A percentile compares a stretch with the other conserved stretches of the same genome.
Conservation (phyloP, 179 eudicot genomes). For the Beta macrorhiza region DNA sequence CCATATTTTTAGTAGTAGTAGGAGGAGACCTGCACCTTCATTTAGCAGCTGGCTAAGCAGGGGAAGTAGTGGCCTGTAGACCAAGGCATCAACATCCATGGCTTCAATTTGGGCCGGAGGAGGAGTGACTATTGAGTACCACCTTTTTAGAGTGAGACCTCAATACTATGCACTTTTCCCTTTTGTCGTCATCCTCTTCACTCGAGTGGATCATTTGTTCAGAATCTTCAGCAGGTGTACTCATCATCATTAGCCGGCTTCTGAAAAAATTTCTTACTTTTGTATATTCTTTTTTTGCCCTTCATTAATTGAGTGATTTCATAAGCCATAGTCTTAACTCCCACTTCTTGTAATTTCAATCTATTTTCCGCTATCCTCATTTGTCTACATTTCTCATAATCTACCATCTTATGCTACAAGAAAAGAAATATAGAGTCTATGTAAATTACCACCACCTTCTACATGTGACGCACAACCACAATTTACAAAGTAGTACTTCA, state of each 20-base stretch:
- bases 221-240: not conserved
- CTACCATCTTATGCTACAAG: not conserved
- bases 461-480: not conserved
- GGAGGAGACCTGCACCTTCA: no score
- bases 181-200: not conserved
- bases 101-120: no score
- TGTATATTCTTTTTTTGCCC: not conserved
- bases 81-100: no score
- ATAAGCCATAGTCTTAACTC: not conserved
- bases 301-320: not conserved
- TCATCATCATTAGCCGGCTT: not conserved
- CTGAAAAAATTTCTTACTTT: no score
- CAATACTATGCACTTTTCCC: not conserved
- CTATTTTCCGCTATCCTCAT: not conserved
- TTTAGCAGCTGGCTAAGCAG: no score
- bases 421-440: not conserved
- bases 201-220: not conserved
- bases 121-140: not conserved
- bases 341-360: not conserved
- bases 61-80: no score
- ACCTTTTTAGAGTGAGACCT: not conserved
- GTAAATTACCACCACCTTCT: not conserved
- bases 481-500: no score
- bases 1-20: no score
- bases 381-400: not conserved